Evolutionary conservation across 345 rosid species (phyloP).

Genomic region (Salix koriyanagi): DNA sequence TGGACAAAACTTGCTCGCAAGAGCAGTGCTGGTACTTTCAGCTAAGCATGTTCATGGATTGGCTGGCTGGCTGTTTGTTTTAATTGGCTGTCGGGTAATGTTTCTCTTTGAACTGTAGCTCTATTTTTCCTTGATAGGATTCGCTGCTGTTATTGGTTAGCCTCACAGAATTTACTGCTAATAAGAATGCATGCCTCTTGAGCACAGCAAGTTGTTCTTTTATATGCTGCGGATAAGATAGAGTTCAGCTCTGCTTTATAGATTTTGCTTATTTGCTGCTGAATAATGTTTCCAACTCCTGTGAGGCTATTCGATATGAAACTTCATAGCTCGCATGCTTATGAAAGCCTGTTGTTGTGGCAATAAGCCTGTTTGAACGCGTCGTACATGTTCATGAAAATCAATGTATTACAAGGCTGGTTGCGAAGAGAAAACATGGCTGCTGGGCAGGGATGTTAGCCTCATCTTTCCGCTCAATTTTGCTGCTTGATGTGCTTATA

Average conservation of each 20-base stretch:
- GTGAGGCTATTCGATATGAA: background rate
- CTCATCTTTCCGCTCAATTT: background rate
- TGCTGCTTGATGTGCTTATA: background rate
- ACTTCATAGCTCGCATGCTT: background rate
- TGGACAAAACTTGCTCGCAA: constrained; percentile 85
- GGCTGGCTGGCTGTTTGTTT: constrained; percentile 15
- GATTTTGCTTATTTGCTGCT: background rate
- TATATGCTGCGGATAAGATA: background rate
- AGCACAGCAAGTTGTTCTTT: background rate
- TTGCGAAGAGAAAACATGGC: background rate
- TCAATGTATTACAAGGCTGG: background rate
- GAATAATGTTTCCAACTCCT: background rate
- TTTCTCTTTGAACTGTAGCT: constrained; percentile 20
- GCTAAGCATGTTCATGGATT: constrained; percentile 31
- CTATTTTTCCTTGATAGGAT: constrained; percentile 14
- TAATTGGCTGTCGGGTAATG: constrained; percentile 13
- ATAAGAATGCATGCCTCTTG: constrained; percentile 46
- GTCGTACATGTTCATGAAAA: background rate
- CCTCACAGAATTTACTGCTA: constrained; percentile 26
- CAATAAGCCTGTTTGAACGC: background rate
- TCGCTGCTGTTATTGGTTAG: constrained; percentile 23
- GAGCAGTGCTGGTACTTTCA: constrained; percentile 42
- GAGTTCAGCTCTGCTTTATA: background rate
- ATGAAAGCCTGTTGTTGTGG: background rate
- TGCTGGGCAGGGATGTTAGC: background rate